Evolutionary conservation across 176 grass and related monocot genomes (phyloP).

Genomic region (Carex kokanica): DNA sequence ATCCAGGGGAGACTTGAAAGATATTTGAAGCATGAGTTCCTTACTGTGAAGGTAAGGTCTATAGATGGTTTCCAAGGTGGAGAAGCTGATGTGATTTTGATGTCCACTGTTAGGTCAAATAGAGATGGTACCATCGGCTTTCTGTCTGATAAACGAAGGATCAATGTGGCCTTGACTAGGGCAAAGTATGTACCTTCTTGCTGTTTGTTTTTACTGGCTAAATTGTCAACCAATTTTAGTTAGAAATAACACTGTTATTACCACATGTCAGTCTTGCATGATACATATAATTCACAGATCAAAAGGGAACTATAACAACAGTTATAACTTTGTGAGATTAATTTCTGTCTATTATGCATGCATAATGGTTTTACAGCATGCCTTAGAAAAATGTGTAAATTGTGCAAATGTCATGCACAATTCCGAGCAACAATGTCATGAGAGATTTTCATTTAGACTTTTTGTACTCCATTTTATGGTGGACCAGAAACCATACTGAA

Average conservation of each 20-base stretch:
- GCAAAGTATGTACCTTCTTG: constrained; percentile 51
- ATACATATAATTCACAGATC: background rate
- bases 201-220: background rate
- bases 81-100: constrained; percentile 75
- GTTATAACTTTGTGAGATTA: background rate
- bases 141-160: constrained; percentile 57
- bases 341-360: background rate
- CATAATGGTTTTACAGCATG: background rate
- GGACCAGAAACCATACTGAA: background rate
- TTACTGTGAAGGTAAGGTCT: constrained; percentile 68
- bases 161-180: constrained; percentile 80
- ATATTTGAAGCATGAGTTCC: constrained; percentile 50
- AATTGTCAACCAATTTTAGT: background rate
- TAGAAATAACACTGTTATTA: background rate
- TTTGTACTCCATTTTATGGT: background rate
- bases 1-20: constrained; percentile 50
- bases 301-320: background rate
- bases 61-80: constrained; percentile 88
- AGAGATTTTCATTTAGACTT: background rate
- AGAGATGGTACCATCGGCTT: constrained; percentile 66
- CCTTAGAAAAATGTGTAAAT: background rate
- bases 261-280: background rate
- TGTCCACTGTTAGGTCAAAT: constrained; percentile 82
- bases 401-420: background rate
- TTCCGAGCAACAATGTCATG: background rate